Base-by-base conservation (phyloP, 163 green algal species). In the Chlamydomonas reinhardtii region DNA sequence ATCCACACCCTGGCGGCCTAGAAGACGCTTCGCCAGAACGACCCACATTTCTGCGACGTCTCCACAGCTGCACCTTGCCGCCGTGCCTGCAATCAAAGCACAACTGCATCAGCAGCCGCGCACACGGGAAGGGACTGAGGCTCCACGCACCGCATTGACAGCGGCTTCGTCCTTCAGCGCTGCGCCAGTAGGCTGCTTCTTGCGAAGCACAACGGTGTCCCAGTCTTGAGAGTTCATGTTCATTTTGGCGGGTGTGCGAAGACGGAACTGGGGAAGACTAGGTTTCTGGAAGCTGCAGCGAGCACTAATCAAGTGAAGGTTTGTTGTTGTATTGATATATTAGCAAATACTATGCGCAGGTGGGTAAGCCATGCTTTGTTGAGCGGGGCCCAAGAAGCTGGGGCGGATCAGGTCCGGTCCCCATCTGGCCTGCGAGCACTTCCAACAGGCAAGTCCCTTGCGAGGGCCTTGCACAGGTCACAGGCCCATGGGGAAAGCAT, bases 171-270 rank as follows among this genome's bases (percentile, higher is more conserved):
- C 93, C 76, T 95, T 94, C 4, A 90, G 59, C 27, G 89, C 89
- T 9, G 91, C 75, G 6, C 73, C 74, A 2, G 88, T 83, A 20
- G 84, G 92, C 27, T 93, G 88, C 73, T 92, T 89, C 89, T 98
- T 98, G 89, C 93, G 90, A 54, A 98, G 90, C n/a, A 98, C 91
- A 25, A 97, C 94, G 25, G 82, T 68, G 75, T 98, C 91, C 96
- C 95, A 98, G 90, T 98, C 96, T 89, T 98, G 96, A 25, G 91
- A 93, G 64, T 73, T 80, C 81, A 87, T 87, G 59, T 79, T 80
- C 81, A 87, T 87, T 74, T 78, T 87, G 61, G 20, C 3, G 22
- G n/a, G 39, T 65, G 59, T 9, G 4, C 22, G 24, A n/a, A 65
- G 59, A 48, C 8, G 39, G 1, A 14, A 54, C 43, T 15, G 62